These are phyloP conservation scores for Yamadazyma kanchanaburiensis DNA, from an alignment of 1,139 yeast genomes.

Conservation along the genomic window DNA sequence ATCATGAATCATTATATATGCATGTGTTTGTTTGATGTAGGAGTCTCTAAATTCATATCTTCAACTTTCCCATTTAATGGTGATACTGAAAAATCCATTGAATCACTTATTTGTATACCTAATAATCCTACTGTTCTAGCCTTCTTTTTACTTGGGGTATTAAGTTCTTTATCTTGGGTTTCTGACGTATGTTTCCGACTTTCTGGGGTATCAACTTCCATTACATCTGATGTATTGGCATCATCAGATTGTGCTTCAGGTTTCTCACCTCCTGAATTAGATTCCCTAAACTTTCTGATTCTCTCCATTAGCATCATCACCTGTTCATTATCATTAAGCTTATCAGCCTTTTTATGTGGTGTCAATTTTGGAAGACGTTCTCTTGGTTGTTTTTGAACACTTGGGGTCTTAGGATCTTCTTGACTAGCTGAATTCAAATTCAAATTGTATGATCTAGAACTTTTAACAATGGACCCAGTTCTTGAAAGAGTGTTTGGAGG, in stretches of 20 bases:
- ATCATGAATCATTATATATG: slow-evolving; percentile 1
- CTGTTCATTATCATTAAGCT: too few relatives aligned
- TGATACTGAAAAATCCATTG: slow-evolving; percentile 8
- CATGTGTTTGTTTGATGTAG: neutral
- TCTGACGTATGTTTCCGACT: slow-evolving; percentile 3
- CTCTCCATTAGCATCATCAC: too few relatives aligned
- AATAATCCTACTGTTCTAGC: slow-evolving; percentile 10
- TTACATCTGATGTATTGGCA: too few relatives aligned
- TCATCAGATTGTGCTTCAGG: too few relatives aligned
- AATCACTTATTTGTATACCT: slow-evolving; percentile 9
- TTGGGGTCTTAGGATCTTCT: too few relatives aligned
- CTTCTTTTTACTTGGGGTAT: slow-evolving; percentile 8
- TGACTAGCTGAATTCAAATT: neutral
- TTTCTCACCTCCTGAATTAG: too few relatives aligned
- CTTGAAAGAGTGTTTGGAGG: too few relatives aligned
- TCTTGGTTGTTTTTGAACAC: too few relatives aligned
- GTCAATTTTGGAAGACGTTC: too few relatives aligned
- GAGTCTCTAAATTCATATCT: slow-evolving; percentile 11
- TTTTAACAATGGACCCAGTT: neutral
- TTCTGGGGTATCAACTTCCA: neutral
- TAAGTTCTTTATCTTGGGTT: slow-evolving; percentile 3
- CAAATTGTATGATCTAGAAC: slow-evolving; percentile 2
- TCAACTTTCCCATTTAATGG: slow-evolving; percentile 16
- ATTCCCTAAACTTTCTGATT: too few relatives aligned
- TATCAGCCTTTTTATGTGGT: too few relatives aligned